Evolutionary conservation across 1,284 basidiomycete genomes (phyloP), one percentile per base, ranked within the genome.

Genomic region (Agaricales sp.): DNA sequence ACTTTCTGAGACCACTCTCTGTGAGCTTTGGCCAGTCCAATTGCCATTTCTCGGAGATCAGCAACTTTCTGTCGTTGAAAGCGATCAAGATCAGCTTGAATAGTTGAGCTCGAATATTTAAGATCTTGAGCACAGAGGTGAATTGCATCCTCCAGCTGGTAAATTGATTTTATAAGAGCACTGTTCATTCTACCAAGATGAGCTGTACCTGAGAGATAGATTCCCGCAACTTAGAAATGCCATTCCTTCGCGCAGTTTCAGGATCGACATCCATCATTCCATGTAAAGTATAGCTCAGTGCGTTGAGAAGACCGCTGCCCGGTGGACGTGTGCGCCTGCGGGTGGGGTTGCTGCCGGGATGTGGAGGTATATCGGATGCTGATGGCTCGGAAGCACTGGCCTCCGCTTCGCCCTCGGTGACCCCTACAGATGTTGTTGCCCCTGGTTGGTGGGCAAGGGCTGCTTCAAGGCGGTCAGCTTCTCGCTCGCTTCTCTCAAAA

Each of bases 231-330:
- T 95, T 97, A 54, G 86, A 88, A 55, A 99, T 98, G 51, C 84
- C 82, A 59, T 87, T 96, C 52, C 95, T 75, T 53, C 96, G 76
- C 3, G 95, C 94, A 13, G 88, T 90, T 68, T 98, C 96, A 0
- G 96, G 94, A 68, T 99, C 96, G 4, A 91, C 89, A 59, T 99
- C 96, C 86, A 99, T 97, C 81, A 99, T 94, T 8, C 92, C 92
- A 59, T 95, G 92, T 52, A 99, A 67, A 19, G 92, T 94, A 67
- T 97, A 93, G 59, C 88, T 93, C 49, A 99, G 71, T 4, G 96
- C 95, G 59, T 84, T 93, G 39, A 99, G 62, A 21, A 99, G 69
- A 3, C 93, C 94, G 73, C 89, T 89, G 1, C 90, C 88, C 47
- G 85, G 82, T 11, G 79, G 69, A 51, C 66, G 66, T 22, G 65